A percentile compares a stretch with the other conserved stretches of the same genome.
Evolutionary conservation across 1,139 yeast species (phyloP).

Genomic region (Lipomyces yarrowii): DNA sequence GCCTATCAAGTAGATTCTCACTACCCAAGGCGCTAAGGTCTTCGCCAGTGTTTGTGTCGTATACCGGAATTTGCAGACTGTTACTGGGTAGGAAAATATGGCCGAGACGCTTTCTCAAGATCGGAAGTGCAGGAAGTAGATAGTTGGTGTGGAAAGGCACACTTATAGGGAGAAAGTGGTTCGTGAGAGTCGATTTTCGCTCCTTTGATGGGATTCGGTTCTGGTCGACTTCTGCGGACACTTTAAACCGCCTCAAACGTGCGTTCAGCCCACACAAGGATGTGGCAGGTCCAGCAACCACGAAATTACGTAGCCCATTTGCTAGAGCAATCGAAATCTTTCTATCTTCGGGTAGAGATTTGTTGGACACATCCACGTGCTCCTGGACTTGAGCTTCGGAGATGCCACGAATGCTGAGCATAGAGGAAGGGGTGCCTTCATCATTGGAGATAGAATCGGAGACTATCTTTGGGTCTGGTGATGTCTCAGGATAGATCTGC

Average conservation of each 20-base stretch:
- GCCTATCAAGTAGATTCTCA: slow-evolving; percentile 57
- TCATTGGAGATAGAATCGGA: slow-evolving; percentile 92
- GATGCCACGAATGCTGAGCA: slow-evolving; percentile 93
- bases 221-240: slow-evolving; percentile 92
- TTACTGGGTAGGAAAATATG: slow-evolving; percentile 57
- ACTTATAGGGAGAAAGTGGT: slow-evolving; percentile 91
- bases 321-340: slow-evolving; percentile 88
- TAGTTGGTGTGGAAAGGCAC: slow-evolving; percentile 97
- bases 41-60: slow-evolving; percentile 82
- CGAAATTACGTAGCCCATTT: slow-evolving; percentile 95
- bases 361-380: slow-evolving; percentile 83
- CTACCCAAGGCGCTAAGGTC: slow-evolving; percentile 58
- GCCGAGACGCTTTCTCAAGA: slow-evolving; percentile 68
- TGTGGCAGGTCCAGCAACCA: slow-evolving; percentile 97
- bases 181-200: slow-evolving; percentile 89
- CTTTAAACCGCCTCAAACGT: slow-evolving; percentile 89
- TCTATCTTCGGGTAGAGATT: slow-evolving; percentile 88
- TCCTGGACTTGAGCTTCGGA: slow-evolving; percentile 75
- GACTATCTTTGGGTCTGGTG: slow-evolving; percentile 89
- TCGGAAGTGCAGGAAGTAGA: slow-evolving; percentile 67
- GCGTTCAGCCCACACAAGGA: slow-evolving; percentile 95
- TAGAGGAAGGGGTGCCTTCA: slow-evolving; percentile 97
- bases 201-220: slow-evolving; percentile 90
- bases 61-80: slow-evolving; percentile 79
- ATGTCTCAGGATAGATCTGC: slow-evolving; percentile 87